phyloP scores from a whole-genome alignment of 1,284 basidiomycete genomes.

The Sparassis latifolia region DNA sequence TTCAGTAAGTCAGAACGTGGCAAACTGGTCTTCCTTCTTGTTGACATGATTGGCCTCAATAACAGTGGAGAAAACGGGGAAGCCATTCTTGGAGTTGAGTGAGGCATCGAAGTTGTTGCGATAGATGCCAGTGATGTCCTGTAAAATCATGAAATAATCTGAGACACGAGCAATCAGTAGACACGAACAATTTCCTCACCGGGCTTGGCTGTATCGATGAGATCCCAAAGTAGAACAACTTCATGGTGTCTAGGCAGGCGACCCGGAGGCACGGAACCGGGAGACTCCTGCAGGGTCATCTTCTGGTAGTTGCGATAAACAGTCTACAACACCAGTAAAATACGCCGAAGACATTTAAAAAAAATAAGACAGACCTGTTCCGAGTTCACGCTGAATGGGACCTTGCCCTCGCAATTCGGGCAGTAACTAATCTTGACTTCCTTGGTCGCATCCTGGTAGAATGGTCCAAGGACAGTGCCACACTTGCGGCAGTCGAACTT shows the following conservation, averaged over 20 bases:
- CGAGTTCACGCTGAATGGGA: slow-evolving; percentile 95
- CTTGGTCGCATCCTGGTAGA: slow-evolving; percentile 94
- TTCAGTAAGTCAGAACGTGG: slow-evolving; percentile 92
- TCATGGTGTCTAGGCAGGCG: slow-evolving; percentile 95
- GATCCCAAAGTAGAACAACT: slow-evolving; percentile 94
- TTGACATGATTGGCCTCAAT: slow-evolving; percentile 98
- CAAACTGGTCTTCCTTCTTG: slow-evolving; percentile 94
- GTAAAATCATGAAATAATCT: slow-evolving; percentile 10
- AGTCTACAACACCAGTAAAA: slow-evolving; percentile 51
- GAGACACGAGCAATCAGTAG: background rate
- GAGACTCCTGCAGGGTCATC: slow-evolving; percentile 97
- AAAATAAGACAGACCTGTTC: slow-evolving; percentile 63
- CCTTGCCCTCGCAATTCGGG: slow-evolving; percentile 88
- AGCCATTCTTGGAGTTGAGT: slow-evolving; percentile 97
- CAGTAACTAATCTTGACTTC: slow-evolving; percentile 96
- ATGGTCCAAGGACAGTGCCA: slow-evolving; percentile 87
- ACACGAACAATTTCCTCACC: slow-evolving; percentile 90
- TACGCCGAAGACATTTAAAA: background rate
- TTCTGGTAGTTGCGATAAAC: slow-evolving; percentile 99
- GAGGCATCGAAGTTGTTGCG: slow-evolving; percentile 99
- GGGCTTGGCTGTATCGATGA: slow-evolving; percentile 96
- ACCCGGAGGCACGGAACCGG: slow-evolving; percentile 96
- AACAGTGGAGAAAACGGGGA: slow-evolving; percentile 98
- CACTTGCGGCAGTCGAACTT: slow-evolving; percentile 98
- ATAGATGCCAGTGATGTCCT: slow-evolving; percentile 95